Percentiles rank a stretch among this genome's conserved stretches.
Conservation (phyloP, 176 grass and related monocot species). For the Chloris gayana region DNA sequence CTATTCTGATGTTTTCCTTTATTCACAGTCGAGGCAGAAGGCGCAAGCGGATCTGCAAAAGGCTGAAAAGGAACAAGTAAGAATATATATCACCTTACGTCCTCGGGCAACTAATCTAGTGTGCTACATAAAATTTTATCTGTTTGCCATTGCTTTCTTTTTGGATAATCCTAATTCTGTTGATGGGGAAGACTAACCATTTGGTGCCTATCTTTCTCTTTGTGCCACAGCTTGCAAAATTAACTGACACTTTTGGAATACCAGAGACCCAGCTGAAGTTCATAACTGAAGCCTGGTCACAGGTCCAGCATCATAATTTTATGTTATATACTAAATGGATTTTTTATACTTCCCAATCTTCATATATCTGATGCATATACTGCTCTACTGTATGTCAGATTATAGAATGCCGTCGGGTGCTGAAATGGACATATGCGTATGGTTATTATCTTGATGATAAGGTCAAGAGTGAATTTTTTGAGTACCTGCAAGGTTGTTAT, state of each 20-base stretch:
- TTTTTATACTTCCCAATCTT: conserved; percentile 17
- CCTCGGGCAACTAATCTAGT: background rate
- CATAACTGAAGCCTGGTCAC: conserved; percentile 93
- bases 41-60: conserved; percentile 74
- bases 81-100: background rate
- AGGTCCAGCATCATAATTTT: conserved; percentile 48
- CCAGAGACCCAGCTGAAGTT: conserved; percentile 90
- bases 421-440: conserved; percentile 96
- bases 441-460: conserved; percentile 86
- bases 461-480: conserved; percentile 83
- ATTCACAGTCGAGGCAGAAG: conserved; percentile 89
- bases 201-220: background rate
- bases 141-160: conserved; percentile 1
- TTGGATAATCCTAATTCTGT: background rate
- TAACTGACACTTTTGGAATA: conserved; percentile 73
- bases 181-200: conserved; percentile 2
- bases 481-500: conserved; percentile 87
- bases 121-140: conserved; percentile 4
- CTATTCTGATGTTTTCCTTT: conserved; percentile 34
- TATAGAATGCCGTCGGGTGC: conserved; percentile 89
- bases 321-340: conserved; percentile 14
- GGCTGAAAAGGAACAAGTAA: conserved; percentile 81
- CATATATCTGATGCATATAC: conserved; percentile 10
- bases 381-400: conserved; percentile 54
- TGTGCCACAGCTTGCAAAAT: conserved; percentile 67